Evolutionary conservation across 176 grass and related monocot genomes (phyloP), one percentile per base, ranked within the genome.

Genomic region (Hordeum marinum): DNA sequence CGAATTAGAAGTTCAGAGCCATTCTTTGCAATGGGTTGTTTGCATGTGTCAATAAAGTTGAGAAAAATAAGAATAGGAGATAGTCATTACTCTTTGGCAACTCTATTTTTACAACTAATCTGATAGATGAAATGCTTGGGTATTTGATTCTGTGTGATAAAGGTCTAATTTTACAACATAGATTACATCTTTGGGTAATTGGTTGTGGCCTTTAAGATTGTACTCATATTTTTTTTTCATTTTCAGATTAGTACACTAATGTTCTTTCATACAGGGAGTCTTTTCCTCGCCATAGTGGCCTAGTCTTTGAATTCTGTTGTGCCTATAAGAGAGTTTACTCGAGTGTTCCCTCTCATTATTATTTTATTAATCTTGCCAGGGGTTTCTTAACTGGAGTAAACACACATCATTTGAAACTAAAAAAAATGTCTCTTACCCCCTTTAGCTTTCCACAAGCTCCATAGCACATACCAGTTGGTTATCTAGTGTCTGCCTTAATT

Each of bases 121-220:
- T 68, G 18, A 81, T 68, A 17, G 20, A 80, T 80, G 63, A 80
- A 80, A 50, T 69, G 63, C 23, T 69, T 52, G 20, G 31, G 29
- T 6, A 36, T 36, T 69, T 55, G 21, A 55, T 81, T 14, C 11
- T 50, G 18, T 29, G 8, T 3, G 0, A 37, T 25, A 55, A 80
- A 78, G 45, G 5, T 46, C 3, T 21, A 31, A 34, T 80, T 40
- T 37, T 80, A 45, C 9, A 13, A 32, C 17, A 46, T 80, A 20
- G 25, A 66, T 65, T 29, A 34, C 32, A 34, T 50, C 26, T 8
- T 66, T 80, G 40, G 24, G 7, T 73, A 73, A 27, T 17, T 73
- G 71, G 3, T 4, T 25, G 12, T 31, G 71, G 25, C 25, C 70
- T 74, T 50, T 8, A 46, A 74, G 26, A 50, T 45, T 73, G 70